Conservation (phyloP, 2,329 filamentous ascomycete species). For the Aspergillus spinulosporus region DNA sequence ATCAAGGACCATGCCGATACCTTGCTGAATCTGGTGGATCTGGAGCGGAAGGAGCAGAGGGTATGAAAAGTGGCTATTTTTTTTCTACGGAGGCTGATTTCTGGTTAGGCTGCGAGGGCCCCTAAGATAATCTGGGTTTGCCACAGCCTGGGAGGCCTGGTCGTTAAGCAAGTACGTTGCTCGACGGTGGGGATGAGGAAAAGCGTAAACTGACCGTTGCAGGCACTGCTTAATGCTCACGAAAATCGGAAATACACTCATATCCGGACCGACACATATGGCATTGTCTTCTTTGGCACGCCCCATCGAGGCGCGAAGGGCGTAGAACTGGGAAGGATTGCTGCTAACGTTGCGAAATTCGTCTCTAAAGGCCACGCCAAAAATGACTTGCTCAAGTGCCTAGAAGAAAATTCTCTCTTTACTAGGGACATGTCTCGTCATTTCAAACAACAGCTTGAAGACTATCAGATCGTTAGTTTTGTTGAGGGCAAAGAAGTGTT, state of each 20-base stretch:
- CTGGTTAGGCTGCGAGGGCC: slow-evolving; percentile 22
- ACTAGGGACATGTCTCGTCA: slow-evolving; percentile 35
- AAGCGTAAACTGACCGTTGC: neutral
- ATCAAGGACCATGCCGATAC: slow-evolving; percentile 40
- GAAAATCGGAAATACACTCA: slow-evolving; percentile 37
- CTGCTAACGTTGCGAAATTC: slow-evolving; percentile 34
- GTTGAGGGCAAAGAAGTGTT: slow-evolving; percentile 36
- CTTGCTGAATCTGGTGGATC: slow-evolving; percentile 33
- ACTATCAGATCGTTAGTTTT: slow-evolving; percentile 38
- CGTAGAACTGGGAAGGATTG: slow-evolving; percentile 36
- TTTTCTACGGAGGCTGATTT: slow-evolving; percentile 1
- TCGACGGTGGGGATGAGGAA: neutral
- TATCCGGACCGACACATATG: slow-evolving; percentile 35
- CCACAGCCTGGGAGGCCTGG: slow-evolving; percentile 34
- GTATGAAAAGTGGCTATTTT: slow-evolving; percentile 10
- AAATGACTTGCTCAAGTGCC: slow-evolving; percentile 31
- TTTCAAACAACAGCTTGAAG: slow-evolving; percentile 36
- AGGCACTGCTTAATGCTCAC: slow-evolving; percentile 38
- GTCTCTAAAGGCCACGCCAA: slow-evolving; percentile 35
- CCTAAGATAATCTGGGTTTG: slow-evolving; percentile 35
- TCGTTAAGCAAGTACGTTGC: slow-evolving; percentile 32
- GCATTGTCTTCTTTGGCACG: slow-evolving; percentile 39
- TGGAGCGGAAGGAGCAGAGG: slow-evolving; percentile 31
- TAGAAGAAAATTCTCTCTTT: slow-evolving; percentile 34
- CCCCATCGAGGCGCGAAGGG: slow-evolving; percentile 37